Evolutionary conservation across 2,329 filamentous ascomycete genomes (phyloP).

Genomic region (Leptographium lundbergii): DNA sequence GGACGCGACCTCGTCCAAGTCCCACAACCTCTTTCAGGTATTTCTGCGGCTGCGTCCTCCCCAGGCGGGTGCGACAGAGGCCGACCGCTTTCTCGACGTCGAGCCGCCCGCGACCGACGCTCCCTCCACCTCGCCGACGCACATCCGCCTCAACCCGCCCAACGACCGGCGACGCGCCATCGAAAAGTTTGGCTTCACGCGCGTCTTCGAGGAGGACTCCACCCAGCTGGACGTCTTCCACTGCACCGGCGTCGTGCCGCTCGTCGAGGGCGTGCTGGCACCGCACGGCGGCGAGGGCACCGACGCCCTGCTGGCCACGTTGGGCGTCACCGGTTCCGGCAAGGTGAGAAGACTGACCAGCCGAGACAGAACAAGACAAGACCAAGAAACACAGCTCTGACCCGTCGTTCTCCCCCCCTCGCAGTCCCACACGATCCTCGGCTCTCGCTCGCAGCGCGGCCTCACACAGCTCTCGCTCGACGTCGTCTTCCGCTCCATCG

Average conservation of each 20-base stretch:
- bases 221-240: conserved; percentile 80
- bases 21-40: conserved; percentile 67
- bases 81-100: conserved; percentile 67
- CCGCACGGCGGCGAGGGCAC: conserved; percentile 62
- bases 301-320: conserved; percentile 79
- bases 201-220: conserved; percentile 79
- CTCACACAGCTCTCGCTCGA: conserved; percentile 87
- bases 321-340: conserved; percentile 90
- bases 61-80: conserved; percentile 26
- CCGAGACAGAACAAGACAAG: conserved; percentile 1
- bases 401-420: neutral
- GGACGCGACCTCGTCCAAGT: conserved; percentile 22
- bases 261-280: conserved; percentile 73
- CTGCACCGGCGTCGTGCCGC: conserved; percentile 57
- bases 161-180: conserved; percentile 78
- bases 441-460: conserved; percentile 74
- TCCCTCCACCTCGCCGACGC: conserved; percentile 37
- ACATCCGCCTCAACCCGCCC: conserved; percentile 68
- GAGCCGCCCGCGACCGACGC: conserved; percentile 36
- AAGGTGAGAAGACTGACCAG: conserved; percentile 49
- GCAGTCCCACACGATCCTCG: conserved; percentile 90
- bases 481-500: conserved; percentile 73
- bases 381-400: neutral
- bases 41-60: conserved; percentile 75
- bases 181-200: conserved; percentile 89